Evolutionary conservation across 2,329 filamentous ascomycete species (phyloP), one percentile per base, ranked within the genome.

Genomic region (Colletotrichum brevisporum): DNA sequence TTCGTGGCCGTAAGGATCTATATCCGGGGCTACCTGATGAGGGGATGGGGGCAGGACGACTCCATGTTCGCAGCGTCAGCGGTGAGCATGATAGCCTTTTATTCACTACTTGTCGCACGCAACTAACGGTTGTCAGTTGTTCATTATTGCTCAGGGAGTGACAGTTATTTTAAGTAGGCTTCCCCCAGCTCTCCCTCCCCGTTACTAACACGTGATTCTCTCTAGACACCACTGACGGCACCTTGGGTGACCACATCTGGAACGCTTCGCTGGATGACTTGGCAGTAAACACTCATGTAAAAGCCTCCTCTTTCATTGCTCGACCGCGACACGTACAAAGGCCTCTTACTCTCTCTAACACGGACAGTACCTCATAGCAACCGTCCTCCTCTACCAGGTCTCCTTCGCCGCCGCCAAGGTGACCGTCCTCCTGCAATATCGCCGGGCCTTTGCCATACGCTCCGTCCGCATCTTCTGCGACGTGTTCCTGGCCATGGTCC

Each of bases 1-100:
- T 63, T 56, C 12, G 39, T 71, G 36, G 45, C 8, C 2, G 5
- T 71, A 1, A 51, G 65, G 4, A 6, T 73, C 6, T 77, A 73
- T 47, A 73, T 73, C 39, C 66, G 76, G 27, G 70, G 71, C 3
- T 69, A 74, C 15, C 48, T 76, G 12, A 63, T 77, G 36, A 68
- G 73, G 26, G 72, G 72, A 45, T 70, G 76, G 52, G 75, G 75
- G 1, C 48, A 70, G 2, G 75, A 78, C 27, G 76, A 77, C 51
- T 72, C 57, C 4, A 26, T 39, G 15, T 67, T 51, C 6, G 50
- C 50, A 16, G 52, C 16, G 21, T 50, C 57, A 10, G 45, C 21
- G 16, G 64, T 67, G 5, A 43, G 64, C 62, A 5, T 8, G 31
- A 36, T 10, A 36, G 10, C 31, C 5, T 3, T 13, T 1, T 1